Evolutionary conservation across 1,284 basidiomycete genomes (phyloP), one percentile per base, ranked within the genome.

Genomic region (Lentinula novae-zelandiae): DNA sequence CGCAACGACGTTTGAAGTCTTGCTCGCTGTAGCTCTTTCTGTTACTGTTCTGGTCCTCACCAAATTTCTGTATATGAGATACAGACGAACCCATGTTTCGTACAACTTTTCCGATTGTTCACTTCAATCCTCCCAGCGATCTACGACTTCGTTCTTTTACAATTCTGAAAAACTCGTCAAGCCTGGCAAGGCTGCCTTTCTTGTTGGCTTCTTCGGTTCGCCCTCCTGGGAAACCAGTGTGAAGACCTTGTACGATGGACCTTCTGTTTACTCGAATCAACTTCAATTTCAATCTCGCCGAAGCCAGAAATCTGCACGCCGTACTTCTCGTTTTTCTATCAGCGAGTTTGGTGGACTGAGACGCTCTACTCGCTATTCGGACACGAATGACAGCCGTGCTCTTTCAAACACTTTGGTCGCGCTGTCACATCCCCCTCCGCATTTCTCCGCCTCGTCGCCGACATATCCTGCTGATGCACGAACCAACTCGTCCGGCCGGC

Each of bases 201-300:
- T 77, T 38, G 75, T 80, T 22, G 80, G 80, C 5, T 72, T 81
- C 57, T 71, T 80, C 53, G 78, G 78, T 51, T 81, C 79, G 39
- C 80, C 80, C 38, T 63, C 71, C 12, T 77, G 75, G 72, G 80
- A 82, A 70, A 77, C 73, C 9, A 68, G 67, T n/a, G 51, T 69
- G 48, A 69, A 65, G 52, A 62, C 50, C 65, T n/a, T 34, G 59
- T 61, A 68, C 60, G 46, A 65, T 60, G 53, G 34, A 10, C 57
- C 57, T 34, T 58, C 49, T n/a, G 33, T 44, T 5, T 52, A 42
- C 27, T 40, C 44, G 10, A 51, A 61, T 20, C 39, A 60, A 20
- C 34, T 55, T 44, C 53, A 60, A 34, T 49, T 58, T 33, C 57
- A 58, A 58, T 53, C 57, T 53, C 62, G 55, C 51, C 52, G 55